Base-by-base conservation (phyloP, 805 yeast species). In the Teunomyces lycoperdinae region DNA sequence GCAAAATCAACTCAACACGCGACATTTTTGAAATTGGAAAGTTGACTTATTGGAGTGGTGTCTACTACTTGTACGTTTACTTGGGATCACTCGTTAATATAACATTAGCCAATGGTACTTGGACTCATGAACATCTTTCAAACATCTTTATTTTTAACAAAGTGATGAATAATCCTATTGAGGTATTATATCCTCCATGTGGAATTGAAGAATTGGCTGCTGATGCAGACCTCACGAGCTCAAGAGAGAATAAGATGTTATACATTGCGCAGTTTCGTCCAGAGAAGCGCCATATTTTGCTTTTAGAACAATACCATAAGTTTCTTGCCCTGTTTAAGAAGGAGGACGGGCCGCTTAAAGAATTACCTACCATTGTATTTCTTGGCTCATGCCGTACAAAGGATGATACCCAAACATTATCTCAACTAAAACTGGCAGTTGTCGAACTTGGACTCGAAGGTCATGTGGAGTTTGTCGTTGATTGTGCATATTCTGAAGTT, bases 201-300 rank as follows among this genome's bases (percentile, higher is more conserved):
- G 89, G 91, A 3, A 81, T 89, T 6, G 87, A 84, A 55, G 74
- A 72, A 30, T 58, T 55, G 46, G 57, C 49, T 49, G 14, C 16
- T 24, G 41, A 13, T 6, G 41, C 28, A 11, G 38, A 30, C 10
- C 57, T 49, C 4, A 48, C 45, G 3, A 33, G 41, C 1, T 13
- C 43, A 38, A 60, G 83, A 61, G 50, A 70, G 56, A 55, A 63
- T 55, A 47, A 67, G 42, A 45, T 84, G 50, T 70, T 87, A 14
- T 86, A 82, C 47, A 69, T 94, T 42, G 98, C 97, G 0, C 99
- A 94, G 66, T 94, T 88, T 68, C 80, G 99, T 49, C 94, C 96
- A 1, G 99, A 94, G 63, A 94, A 94, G 66, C 80, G 99, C 51
- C 98, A 94, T 62, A 75, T 68, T 24, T 69, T 94, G 45, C 78